Conservation (phyloP, 148 eudicot genomes). For the Vaccinium vitisidaea region DNA sequence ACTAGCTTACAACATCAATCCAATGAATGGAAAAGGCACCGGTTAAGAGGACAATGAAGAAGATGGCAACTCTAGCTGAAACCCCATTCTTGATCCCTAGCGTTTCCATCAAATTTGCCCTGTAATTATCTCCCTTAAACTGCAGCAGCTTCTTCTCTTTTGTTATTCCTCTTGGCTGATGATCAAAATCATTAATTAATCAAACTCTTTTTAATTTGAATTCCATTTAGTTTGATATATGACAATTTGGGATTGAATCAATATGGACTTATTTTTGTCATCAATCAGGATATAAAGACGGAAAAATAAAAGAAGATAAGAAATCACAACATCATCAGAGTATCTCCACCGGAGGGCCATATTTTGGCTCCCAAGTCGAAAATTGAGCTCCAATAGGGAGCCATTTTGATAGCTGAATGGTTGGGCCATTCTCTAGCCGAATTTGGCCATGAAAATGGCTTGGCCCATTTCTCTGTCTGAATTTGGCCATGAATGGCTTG, state of each 20-base stretch:
- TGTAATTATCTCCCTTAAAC: neutral
- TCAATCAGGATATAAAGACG: neutral
- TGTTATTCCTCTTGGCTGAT: neutral
- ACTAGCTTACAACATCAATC: conserved; percentile 47
- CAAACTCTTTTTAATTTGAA: neutral
- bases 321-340: neutral
- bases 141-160: neutral
- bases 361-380: too few species aligned
- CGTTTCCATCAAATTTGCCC: neutral
- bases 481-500: too few species aligned
- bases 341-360: too few species aligned
- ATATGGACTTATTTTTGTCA: too few species aligned
- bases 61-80: conserved; percentile 15
- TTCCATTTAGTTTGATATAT: neutral
- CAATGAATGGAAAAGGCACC: conserved; percentile 40
- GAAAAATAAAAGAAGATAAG: neutral
- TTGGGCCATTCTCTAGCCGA: too few species aligned
- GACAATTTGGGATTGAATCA: too few species aligned
- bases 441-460: too few species aligned
- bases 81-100: neutral
- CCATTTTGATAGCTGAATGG: too few species aligned
- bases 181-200: neutral
- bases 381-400: too few species aligned
- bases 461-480: too few species aligned
- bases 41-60: conserved; percentile 35